Conservation (phyloP, 371 early-diverging fungal species). For the Rhizopus sp. region DNA sequence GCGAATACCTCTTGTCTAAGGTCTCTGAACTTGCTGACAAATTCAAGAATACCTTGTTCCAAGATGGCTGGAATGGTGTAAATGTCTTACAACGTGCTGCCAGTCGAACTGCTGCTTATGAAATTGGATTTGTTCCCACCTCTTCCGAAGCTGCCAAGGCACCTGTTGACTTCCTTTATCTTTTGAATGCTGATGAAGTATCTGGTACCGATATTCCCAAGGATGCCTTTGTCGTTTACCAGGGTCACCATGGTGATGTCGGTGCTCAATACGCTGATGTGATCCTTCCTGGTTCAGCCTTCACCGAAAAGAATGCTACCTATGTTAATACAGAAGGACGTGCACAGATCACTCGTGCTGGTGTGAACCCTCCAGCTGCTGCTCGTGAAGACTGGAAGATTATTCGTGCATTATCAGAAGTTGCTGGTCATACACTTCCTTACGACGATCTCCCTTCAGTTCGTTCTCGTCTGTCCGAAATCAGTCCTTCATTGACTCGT, state of each 20-base stretch:
- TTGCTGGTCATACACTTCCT: constrained; percentile 81
- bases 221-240: constrained; percentile 97
- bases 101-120: constrained; percentile 85
- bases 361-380: constrained; percentile 88
- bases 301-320: constrained; percentile 95
- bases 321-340: constrained; percentile 95
- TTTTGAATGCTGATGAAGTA: constrained; percentile 92
- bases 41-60: constrained; percentile 70
- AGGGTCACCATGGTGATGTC: constrained; percentile 97
- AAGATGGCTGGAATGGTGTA: constrained; percentile 87
- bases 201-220: constrained; percentile 73
- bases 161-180: constrained; percentile 80
- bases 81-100: constrained; percentile 92
- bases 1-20: constrained; percentile 68
- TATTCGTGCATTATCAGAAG: constrained; percentile 93
- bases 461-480: constrained; percentile 83
- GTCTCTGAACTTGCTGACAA: constrained; percentile 71
- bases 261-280: constrained; percentile 96
- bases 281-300: constrained; percentile 94
- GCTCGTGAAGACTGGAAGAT: constrained; percentile 99
- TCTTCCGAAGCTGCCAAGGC: constrained; percentile 42
- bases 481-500: constrained; percentile 82
- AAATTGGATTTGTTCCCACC: constrained; percentile 83
- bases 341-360: constrained; percentile 89
- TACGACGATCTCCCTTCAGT: constrained; percentile 86